Evolutionary conservation across 352 stramenopile species (phyloP).

Genomic region (Phytophthora hybrid): DNA sequence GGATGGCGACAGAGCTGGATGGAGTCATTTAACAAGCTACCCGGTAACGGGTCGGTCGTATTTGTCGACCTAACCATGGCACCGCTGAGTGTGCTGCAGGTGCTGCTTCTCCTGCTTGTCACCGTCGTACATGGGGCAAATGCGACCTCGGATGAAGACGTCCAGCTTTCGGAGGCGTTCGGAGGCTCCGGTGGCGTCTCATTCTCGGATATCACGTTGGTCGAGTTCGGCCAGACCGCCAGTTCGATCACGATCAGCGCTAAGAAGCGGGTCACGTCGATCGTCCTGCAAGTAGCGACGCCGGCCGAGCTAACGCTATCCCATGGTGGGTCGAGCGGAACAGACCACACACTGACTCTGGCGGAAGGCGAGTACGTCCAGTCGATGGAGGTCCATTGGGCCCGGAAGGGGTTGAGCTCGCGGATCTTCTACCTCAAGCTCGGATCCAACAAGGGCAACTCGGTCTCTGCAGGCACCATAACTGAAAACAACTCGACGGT

Average conservation of each 20-base stretch:
- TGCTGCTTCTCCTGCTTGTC: slow-evolving; percentile 27
- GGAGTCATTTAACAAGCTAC: background rate
- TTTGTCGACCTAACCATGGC: slow-evolving; percentile 11
- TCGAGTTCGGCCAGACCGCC: slow-evolving; percentile 31
- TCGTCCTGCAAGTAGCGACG: slow-evolving; percentile 24
- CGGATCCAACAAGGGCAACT: slow-evolving; percentile 28
- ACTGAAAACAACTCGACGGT: slow-evolving; percentile 25
- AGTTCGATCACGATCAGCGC: slow-evolving; percentile 34
- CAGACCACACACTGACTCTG: slow-evolving; percentile 29
- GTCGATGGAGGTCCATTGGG: slow-evolving; percentile 44
- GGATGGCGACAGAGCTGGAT: slow-evolving; percentile 10
- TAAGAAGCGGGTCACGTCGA: slow-evolving; percentile 23
- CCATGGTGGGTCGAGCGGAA: slow-evolving; percentile 37
- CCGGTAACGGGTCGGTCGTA: background rate
- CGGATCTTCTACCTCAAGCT: slow-evolving; percentile 41
- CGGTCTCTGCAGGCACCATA: slow-evolving; percentile 21
- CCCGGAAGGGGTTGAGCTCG: slow-evolving; percentile 4
- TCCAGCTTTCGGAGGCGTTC: slow-evolving; percentile 35
- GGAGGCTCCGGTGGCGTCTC: slow-evolving; percentile 32
- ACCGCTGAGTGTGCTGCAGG: slow-evolving; percentile 10
- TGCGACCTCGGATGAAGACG: slow-evolving; percentile 37
- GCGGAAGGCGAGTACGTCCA: slow-evolving; percentile 33
- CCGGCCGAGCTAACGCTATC: slow-evolving; percentile 26
- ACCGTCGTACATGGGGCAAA: background rate
- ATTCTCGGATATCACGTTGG: slow-evolving; percentile 39